Evolutionary conservation across 441 rosid genomes (phyloP), one percentile per base, ranked within the genome.

Genomic region (Erodium texanum): DNA sequence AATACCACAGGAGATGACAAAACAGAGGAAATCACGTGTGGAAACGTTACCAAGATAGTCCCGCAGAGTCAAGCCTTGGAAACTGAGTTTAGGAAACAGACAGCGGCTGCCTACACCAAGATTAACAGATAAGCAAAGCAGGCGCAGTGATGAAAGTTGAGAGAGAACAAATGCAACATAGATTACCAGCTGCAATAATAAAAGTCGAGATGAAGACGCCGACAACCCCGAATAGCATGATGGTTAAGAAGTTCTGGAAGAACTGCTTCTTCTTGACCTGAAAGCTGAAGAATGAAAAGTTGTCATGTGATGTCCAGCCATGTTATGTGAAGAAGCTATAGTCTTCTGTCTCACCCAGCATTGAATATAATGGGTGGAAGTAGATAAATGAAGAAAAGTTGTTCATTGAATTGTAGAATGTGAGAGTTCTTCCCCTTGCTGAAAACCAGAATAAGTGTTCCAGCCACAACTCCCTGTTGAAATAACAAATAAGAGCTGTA

Each of bases 361-460:
- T 90, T 93, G 81, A 93, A 93, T 68, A 93, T 93, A 18, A 93
- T 93, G 0, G 98, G 98, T 16, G 98, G 97, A 80, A 93, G 97
- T 74, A 93, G 94, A 70, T 93, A 93, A 41, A 93, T 81, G 75
- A 93, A 93, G 90, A 93, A 93, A 68, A 90, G 75, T 72, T 87
- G 87, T 74, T 93, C 98, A 72, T 69, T 83, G 76, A 90, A 90
- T 66, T 82, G 84, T 41, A 93, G 75, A 70, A 89, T 86, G 72
- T 84, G 96, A 67, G 97, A 86, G 71, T 79, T 82, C 69, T 85
- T 84, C 62, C 98, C 93, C 75, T 83, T 93, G 82, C 82, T 87
- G 0, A 80, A 7, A 36, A 81, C 73, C 79, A 93, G 84, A 59
- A 93, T 87, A 19, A 83, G 66, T 5, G 76, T 72, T 68, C 98